Evolutionary conservation across 1,284 basidiomycete genomes (phyloP), one percentile per base, ranked within the genome.

Genomic region (Mycena citricolor): DNA sequence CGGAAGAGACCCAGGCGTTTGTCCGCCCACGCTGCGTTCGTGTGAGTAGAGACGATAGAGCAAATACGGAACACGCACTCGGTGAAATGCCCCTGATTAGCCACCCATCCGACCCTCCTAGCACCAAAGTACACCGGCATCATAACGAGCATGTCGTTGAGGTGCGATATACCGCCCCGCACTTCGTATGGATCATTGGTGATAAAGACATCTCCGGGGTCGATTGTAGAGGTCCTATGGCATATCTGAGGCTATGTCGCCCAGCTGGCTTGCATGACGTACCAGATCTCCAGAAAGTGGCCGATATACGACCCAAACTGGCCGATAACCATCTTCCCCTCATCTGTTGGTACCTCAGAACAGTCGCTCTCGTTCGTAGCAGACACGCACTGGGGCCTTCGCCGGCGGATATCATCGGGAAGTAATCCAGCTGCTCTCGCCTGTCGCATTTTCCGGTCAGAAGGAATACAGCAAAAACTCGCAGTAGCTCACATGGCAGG

Each of bases 401-500:
- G 2, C 59, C 57, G 36, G 57, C 60, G 16, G 60, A 57, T 39
- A 64, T 59, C 59, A 62, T 61, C 4, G 62, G 62, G 49, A 64
- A 64, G 39, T 51, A 38, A 42, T 49, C 33, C 14, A 61, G 51
- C 35, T 62, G 61, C 39, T 63, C 61, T 5, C 61, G 56, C 49
- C 49, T 51, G 8, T 16, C 16, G 14, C 32, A 14, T 30, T 20
- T 34, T 24, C 17, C 21, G 13, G 16, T n/a, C 14, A 8, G 6
- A 21, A 7, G 4, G 4, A 6, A 11, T n/a, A 12, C 12, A 21
- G 10, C 8, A 21, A 6, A 16, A 13, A 28, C 23, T 29, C 8
- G 5, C 22, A 43, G n/a, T n/a, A n/a, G n/a, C 49, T 39, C 12
- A 52, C 60, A 63, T 63, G 5, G 61, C 61, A n/a, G 61, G 61